Conservation (phyloP, 1,284 basidiomycete genomes). For the Cutaneotrichosporon sp. region DNA sequence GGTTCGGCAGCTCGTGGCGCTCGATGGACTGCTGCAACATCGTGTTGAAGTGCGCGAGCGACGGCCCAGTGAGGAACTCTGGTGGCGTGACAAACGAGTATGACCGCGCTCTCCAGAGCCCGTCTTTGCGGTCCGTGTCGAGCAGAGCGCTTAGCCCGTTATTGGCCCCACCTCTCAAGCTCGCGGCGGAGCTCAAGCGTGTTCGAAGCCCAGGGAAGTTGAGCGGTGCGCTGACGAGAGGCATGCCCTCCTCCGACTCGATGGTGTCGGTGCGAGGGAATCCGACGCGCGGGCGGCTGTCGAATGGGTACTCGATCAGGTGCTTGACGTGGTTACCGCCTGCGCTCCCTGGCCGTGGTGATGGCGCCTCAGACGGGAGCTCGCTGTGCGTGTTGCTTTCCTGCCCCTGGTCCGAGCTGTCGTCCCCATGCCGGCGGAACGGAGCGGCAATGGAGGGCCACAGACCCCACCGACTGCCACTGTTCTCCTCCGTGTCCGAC, state of each 20-base stretch:
- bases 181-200: slow-evolving; percentile 39
- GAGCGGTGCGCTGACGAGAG: slow-evolving; percentile 4
- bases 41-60: slow-evolving; percentile 79
- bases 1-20: slow-evolving; percentile 71
- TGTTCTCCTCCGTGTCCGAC: slow-evolving; percentile 52
- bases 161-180: slow-evolving; percentile 40
- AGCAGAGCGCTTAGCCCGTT: slow-evolving; percentile 43
- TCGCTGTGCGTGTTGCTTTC: slow-evolving; percentile 10
- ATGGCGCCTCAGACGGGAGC: slow-evolving; percentile 11
- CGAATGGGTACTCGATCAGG: slow-evolving; percentile 18
- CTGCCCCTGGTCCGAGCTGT: slow-evolving; percentile 29
- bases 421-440: slow-evolving; percentile 74
- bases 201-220: slow-evolving; percentile 39
- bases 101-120: slow-evolving; percentile 49
- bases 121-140: slow-evolving; percentile 46
- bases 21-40: slow-evolving; percentile 74
- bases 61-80: slow-evolving; percentile 72
- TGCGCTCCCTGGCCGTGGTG: slow-evolving; percentile 4
- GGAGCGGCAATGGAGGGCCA: slow-evolving; percentile 62
- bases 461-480: slow-evolving; percentile 50
- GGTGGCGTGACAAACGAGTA: slow-evolving; percentile 42
- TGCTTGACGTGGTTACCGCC: background rate
- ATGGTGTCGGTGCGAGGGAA: slow-evolving; percentile 46
- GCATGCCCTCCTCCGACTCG: slow-evolving; percentile 29
- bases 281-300: slow-evolving; percentile 25